Base-by-base conservation (phyloP, 352 stramenopile species). In the Aphanomyces stellatus region DNA sequence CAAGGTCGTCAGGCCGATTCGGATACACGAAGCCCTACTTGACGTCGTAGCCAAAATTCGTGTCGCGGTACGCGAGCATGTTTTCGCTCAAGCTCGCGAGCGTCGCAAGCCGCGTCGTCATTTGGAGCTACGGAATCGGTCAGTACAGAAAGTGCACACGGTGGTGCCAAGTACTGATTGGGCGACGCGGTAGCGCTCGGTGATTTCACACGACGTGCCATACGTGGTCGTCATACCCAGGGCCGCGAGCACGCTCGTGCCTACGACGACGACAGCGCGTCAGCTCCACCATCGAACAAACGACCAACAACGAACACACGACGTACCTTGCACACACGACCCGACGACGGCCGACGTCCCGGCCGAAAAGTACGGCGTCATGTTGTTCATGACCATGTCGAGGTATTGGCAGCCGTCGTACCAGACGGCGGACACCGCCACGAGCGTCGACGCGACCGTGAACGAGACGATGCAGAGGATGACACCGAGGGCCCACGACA, bases 401-500 rank as follows among this genome's bases (percentile, higher is more conserved):
- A 93, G 85, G 69, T 93, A 91, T 53, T 84, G 83, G 72, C 85
- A 93, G 17, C 60, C 60, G 49, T 67, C 60, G 28, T 35, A 67
- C 81, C 81, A 93, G 35, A 93, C 72, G 40, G 82, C 85, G 17
- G 77, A 80, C 25, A 93, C 81, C 2, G 85, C 85, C 11, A 93
- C 77, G 15, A 93, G 70, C 1, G 80, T 88, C 5, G 82, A 76
- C 1, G 82, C 81, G 2, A 91, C 65, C 6, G 91, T 80, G 51
- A 93, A 93, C 17, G 81, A 82, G n/a, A 91, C 46, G 35, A 91
- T 86, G 63, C 81, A 90, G 17, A 91, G 82, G 0, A 91, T 76
- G 55, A 87, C 76, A 1, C 76, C 77, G n/a, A 91, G 72, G 17
- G 78, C 62, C 82, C 81, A 93, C 63, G 79, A 91, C 11, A 87